phyloP scores from a whole-genome alignment of 2,329 filamentous ascomycete genomes.

The Scytalidium lignicola region DNA sequence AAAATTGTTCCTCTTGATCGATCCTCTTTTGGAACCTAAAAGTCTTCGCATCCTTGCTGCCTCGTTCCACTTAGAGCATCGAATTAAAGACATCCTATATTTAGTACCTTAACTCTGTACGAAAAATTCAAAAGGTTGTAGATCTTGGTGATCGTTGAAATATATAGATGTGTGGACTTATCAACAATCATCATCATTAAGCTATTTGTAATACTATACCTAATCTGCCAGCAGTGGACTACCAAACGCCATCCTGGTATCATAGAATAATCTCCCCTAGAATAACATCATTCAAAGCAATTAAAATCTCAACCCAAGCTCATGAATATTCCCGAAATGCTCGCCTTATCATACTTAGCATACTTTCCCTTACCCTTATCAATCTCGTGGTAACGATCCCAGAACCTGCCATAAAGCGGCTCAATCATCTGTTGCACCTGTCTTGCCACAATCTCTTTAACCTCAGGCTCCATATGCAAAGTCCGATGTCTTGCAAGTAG shows the following conservation, averaged over 20 bases:
- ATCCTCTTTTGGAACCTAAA: too few relatives aligned
- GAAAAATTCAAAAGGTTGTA: too few relatives aligned
- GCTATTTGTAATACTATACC: background rate
- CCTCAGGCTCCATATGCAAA: conserved; percentile 86
- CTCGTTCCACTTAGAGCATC: too few relatives aligned
- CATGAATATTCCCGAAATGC: conserved; percentile 59
- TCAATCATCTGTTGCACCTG: conserved; percentile 91
- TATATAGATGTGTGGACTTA: background rate
- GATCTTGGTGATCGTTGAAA: too few relatives aligned
- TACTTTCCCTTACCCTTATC: conserved; percentile 98
- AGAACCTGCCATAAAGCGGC: conserved; percentile 90
- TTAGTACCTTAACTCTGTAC: too few relatives aligned
- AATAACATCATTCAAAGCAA: background rate
- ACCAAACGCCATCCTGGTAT: background rate
- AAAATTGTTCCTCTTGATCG: too few relatives aligned
- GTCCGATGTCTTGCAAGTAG: conserved; percentile 76
- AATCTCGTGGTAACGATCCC: conserved; percentile 94
- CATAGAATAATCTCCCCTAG: background rate
- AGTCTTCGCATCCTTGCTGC: too few relatives aligned
- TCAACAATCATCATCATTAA: background rate
- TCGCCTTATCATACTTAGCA: conserved; percentile 90
- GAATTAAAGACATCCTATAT: too few relatives aligned
- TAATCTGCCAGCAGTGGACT: background rate
- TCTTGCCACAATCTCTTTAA: conserved; percentile 70
- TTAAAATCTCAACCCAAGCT: conserved; percentile 10